These are phyloP conservation scores for Tulasnella sp. DNA, from an alignment of 768 basidiomycete species.

Conservation along the genomic window DNA sequence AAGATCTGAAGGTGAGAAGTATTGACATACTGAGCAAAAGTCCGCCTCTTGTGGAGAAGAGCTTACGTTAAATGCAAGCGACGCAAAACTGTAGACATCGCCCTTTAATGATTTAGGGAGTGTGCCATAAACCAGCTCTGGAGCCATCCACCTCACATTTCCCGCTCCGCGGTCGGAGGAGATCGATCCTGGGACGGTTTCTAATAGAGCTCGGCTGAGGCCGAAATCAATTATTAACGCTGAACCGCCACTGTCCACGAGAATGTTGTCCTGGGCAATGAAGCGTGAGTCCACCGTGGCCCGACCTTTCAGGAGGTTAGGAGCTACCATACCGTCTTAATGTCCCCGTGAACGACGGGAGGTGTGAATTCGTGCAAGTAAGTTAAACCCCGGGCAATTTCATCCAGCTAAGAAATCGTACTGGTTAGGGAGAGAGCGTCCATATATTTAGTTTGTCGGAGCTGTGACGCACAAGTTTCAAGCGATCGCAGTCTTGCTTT, in stretches of 20 bases:
- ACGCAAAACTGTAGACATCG: slow-evolving; percentile 6
- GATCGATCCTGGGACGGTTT: background rate
- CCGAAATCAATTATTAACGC: slow-evolving; percentile 21
- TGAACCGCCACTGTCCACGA: slow-evolving; percentile 13
- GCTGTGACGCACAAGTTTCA: background rate
- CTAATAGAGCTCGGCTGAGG: background rate
- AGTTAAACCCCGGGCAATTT: background rate
- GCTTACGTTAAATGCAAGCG: slow-evolving; percentile 7
- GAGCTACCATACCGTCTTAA: background rate
- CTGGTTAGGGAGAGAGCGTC: too few species aligned
- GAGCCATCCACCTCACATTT: slow-evolving; percentile 10
- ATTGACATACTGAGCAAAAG: too few species aligned
- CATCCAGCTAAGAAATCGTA: background rate
- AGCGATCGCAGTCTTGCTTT: background rate
- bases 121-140: background rate
- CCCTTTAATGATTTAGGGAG: background rate
- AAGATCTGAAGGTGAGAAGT: background rate
- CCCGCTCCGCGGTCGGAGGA: background rate
- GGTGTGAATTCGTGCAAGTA: slow-evolving; percentile 10
- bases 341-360: slow-evolving; percentile 16
- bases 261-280: background rate
- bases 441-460: background rate
- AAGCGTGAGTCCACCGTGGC: background rate
- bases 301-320: background rate
- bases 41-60: too few species aligned